Evolutionary conservation across 2,329 filamentous ascomycete species (phyloP).

Genomic region (Sarocladium oryzae): DNA sequence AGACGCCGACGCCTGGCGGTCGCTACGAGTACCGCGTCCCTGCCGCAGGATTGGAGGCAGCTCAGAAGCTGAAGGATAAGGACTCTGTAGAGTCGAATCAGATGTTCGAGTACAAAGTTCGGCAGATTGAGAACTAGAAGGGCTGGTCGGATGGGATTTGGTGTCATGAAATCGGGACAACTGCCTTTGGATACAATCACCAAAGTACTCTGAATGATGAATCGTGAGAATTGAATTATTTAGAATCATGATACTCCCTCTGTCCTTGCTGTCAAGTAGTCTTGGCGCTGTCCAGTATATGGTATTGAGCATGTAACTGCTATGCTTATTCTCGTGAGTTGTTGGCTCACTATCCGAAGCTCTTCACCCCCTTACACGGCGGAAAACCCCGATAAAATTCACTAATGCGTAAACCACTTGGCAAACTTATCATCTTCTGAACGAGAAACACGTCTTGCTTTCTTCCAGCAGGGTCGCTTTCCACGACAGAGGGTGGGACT

Average conservation of each 20-base stretch:
- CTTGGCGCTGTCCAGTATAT: not conserved
- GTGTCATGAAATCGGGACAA: not conserved
- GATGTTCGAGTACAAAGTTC: constrained; percentile 20
- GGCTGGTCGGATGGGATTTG: not conserved
- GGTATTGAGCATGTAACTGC: not conserved
- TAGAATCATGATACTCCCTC: not conserved
- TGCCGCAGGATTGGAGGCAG: constrained; percentile 24
- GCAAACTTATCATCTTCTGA: not conserved
- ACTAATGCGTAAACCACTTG: not conserved
- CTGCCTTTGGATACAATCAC: not conserved
- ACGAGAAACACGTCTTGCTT: not conserved
- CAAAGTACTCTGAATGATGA: not conserved
- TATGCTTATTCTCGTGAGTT: not conserved
- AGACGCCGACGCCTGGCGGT: not conserved
- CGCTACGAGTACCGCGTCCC: constrained; percentile 24
- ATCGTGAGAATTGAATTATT: not conserved
- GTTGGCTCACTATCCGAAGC: not conserved
- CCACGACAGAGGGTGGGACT: not conserved
- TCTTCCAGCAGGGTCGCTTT: not conserved
- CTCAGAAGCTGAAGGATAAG: constrained; percentile 25
- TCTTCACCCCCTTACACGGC: not conserved
- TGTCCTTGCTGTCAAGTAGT: not conserved
- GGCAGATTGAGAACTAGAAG: not conserved
- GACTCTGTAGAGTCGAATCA: constrained; percentile 24
- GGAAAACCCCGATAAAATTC: not conserved